Evolutionary conservation across 192 early-diverging fungal species (phyloP), one percentile per base, ranked within the genome.

Genomic region (Podila minutissima): DNA sequence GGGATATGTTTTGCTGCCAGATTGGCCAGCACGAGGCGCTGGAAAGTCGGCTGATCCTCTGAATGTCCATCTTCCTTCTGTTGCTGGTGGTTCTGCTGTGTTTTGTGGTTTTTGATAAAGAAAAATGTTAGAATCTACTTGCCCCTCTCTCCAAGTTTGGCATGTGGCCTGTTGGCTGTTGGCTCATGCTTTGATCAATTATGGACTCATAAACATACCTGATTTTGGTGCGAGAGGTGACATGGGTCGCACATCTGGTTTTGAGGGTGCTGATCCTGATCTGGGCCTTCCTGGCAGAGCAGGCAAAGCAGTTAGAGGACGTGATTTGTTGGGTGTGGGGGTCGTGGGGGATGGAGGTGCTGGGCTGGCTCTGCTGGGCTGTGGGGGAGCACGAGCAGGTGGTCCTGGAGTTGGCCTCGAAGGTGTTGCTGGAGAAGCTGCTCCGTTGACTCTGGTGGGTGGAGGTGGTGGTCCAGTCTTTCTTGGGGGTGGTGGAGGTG

Each of bases 41-140:
- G 84, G 84, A 38, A 85, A 83, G 24, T 83, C 81, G 59, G 59
- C 15, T 4, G 84, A 64, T 13, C 63, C 41, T 62, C 74, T 73
- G 60, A 85, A 85, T 33, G 71, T 72, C 84, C 84, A 85, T 53
- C 81, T 65, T n/a, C 84, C 84, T 63, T 85, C 84, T 55, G 75
- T 83, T 60, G 72, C 71, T 70, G 75, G 73, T 29, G 79, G 84
- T 61, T 85, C 84, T 63, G 67, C 61, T 71, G 64, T 57, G 49
- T 32, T 46, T 12, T 4, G 41, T 46, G 29, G 29, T 29, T 29
- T 29, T 1, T 29, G 29, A 29, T 29, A 67, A 49, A 28, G 7
- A 53, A 71, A 51, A 37, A 57, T 5, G 31, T 48, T 19, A 33
- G 31, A 13, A 60, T 46, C 10, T 19, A 19, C 20, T 24, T 24